Conservation (phyloP, 2,329 filamentous ascomycete genomes). For the Penicillium palitans region DNA sequence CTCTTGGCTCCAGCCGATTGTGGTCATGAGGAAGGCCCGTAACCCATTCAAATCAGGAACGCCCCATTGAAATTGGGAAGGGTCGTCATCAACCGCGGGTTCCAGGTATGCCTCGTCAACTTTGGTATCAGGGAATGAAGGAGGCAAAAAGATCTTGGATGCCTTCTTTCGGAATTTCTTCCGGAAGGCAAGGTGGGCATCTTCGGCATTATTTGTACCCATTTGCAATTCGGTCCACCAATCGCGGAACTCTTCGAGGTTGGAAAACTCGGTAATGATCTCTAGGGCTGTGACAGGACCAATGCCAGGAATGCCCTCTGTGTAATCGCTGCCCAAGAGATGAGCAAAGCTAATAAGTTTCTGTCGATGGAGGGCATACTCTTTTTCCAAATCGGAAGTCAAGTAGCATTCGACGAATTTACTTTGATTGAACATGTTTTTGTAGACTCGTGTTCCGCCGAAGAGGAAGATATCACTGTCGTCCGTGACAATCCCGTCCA, state of each 20-base stretch:
- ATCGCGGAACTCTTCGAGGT: constrained; percentile 71
- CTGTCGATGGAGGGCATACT: constrained; percentile 81
- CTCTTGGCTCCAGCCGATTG: constrained; percentile 90
- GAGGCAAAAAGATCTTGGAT: constrained; percentile 81
- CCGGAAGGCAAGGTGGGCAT: constrained; percentile 66
- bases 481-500: constrained; percentile 97
- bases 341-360: constrained; percentile 90
- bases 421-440: constrained; percentile 99
- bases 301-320: constrained; percentile 84
- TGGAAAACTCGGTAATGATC: constrained; percentile 83
- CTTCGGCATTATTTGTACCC: constrained; percentile 59
- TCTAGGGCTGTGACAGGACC: constrained; percentile 94
- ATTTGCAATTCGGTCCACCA: constrained; percentile 85
- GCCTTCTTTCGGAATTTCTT: constrained; percentile 84
- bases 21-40: constrained; percentile 80
- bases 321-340: constrained; percentile 90
- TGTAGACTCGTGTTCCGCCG: constrained; percentile 93
- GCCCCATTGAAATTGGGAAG: constrained; percentile 88
- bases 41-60: constrained; percentile 88
- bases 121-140: constrained; percentile 72
- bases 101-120: constrained; percentile 82
- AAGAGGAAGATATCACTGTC: constrained; percentile 97
- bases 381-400: constrained; percentile 76
- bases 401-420: constrained; percentile 98
- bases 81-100: constrained; percentile 79